Conservation (phyloP, 805 yeast species). For the Saccharomycopsis oosterbeekiorum region DNA sequence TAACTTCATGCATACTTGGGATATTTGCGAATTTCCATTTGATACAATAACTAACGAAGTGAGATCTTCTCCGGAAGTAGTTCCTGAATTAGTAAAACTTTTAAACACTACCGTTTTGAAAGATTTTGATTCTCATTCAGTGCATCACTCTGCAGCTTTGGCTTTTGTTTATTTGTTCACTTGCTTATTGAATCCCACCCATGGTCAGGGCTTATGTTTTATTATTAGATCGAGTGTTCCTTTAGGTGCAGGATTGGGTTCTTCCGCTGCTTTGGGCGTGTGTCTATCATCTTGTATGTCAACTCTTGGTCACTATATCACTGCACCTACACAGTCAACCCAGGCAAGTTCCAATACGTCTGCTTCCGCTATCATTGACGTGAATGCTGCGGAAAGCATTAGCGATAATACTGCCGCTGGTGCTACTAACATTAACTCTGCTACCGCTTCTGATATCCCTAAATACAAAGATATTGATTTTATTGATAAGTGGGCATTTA, state of each 20-base stretch:
- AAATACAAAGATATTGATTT: slow-evolving; percentile 39
- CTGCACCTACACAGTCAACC: slow-evolving; percentile 25
- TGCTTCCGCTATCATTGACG: slow-evolving; percentile 16
- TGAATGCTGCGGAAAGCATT: background rate
- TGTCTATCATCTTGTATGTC: slow-evolving; percentile 70
- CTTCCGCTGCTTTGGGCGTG: slow-evolving; percentile 85
- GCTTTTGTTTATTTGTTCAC: slow-evolving; percentile 75
- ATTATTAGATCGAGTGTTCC: slow-evolving; percentile 78
- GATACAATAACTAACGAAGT: slow-evolving; percentile 23
- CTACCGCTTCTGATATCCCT: slow-evolving; percentile 5
- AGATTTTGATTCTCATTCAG: slow-evolving; percentile 35
- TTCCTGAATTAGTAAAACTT: slow-evolving; percentile 46
- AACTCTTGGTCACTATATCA: slow-evolving; percentile 46
- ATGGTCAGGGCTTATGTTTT: slow-evolving; percentile 31
- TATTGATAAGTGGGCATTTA: slow-evolving; percentile 77
- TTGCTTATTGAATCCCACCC: slow-evolving; percentile 45
- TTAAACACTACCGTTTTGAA: slow-evolving; percentile 34
- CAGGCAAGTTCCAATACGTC: slow-evolving; percentile 27
- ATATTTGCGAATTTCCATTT: slow-evolving; percentile 53
- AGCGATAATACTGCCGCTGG: background rate
- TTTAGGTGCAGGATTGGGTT: slow-evolving; percentile 94
- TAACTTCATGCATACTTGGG: slow-evolving; percentile 56
- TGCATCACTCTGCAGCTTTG: slow-evolving; percentile 69
- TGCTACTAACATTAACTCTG: slow-evolving; percentile 1
- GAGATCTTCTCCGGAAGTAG: slow-evolving; percentile 41